Conservation (phyloP, 2,329 filamentous ascomycete genomes). For the Trichoderma cornu-damae region DNA sequence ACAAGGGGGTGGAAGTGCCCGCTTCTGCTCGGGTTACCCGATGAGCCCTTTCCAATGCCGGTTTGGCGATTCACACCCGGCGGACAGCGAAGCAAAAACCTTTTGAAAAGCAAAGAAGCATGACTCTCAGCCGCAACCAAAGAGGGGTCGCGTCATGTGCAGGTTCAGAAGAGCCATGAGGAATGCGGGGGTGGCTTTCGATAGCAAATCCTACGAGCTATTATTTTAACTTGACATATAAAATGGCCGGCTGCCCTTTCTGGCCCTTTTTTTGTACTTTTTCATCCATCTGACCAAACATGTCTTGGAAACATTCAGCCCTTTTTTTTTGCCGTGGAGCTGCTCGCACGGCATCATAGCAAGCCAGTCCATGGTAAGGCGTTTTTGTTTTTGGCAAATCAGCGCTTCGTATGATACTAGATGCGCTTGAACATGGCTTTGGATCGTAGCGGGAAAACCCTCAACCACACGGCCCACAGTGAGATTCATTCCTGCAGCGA, state of each 20-base stretch:
- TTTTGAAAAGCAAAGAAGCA: not conserved
- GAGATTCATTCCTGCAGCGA: not conserved
- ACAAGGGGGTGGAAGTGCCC: not conserved
- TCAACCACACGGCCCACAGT: not conserved
- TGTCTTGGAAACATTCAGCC: not conserved
- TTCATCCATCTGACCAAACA: not conserved
- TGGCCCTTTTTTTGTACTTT: not conserved
- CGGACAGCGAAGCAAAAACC: not conserved
- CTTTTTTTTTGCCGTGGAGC: not conserved
- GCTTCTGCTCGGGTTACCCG: not conserved
- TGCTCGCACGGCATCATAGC: not conserved
- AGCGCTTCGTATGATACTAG: not conserved
- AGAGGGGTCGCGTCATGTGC: constrained; percentile 11
- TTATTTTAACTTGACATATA: not conserved
- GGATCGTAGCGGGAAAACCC: not conserved
- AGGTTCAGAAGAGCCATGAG: not conserved
- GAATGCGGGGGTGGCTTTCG: constrained; percentile 14
- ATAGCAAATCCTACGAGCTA: constrained; percentile 3
- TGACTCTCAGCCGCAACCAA: not conserved
- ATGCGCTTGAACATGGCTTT: not conserved
- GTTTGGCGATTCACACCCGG: not conserved
- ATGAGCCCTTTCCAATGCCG: not conserved
- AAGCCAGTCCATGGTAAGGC: not conserved
- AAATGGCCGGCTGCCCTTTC: not conserved
- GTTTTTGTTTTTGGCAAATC: not conserved